These are phyloP conservation scores for Populus deltoides DNA, from an alignment of 345 rosid genomes.

Conservation along the genomic window DNA sequence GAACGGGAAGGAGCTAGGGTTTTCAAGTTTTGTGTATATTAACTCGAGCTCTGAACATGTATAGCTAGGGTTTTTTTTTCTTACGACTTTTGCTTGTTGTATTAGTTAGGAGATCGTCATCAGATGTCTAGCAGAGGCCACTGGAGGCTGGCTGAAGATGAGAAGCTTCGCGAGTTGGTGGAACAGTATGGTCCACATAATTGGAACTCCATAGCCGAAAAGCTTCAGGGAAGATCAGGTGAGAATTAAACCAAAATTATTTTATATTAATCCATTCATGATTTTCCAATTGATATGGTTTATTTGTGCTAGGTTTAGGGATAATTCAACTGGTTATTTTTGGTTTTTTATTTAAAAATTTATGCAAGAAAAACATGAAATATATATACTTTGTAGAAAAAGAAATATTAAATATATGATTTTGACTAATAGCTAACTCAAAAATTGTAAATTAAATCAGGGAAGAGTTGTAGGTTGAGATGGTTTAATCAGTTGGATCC, in stretches of 20 bases:
- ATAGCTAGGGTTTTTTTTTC: neutral
- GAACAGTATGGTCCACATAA: slow-evolving; percentile 37
- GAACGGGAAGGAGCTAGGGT: neutral
- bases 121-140: slow-evolving; percentile 34
- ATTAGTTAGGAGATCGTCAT: neutral
- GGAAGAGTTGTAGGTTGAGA: slow-evolving; percentile 93
- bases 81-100: neutral
- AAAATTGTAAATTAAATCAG: slow-evolving; percentile 25
- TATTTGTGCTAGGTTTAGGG: neutral
- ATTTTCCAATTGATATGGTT: neutral
- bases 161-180: slow-evolving; percentile 34
- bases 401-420: neutral
- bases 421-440: slow-evolving; percentile 1
- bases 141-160: slow-evolving; percentile 43
- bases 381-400: too few relatives aligned
- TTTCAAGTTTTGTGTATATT: neutral
- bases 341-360: neutral
- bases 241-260: neutral
- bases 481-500: slow-evolving; percentile 98
- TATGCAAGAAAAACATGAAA: too few relatives aligned
- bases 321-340: neutral
- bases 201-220: slow-evolving; percentile 41
- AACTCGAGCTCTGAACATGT: neutral
- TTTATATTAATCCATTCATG: neutral
- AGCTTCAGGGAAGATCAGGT: slow-evolving; percentile 42